Evolutionary conservation across 768 basidiomycete species (phyloP).

Genomic region (Kondoa malvinella): DNA sequence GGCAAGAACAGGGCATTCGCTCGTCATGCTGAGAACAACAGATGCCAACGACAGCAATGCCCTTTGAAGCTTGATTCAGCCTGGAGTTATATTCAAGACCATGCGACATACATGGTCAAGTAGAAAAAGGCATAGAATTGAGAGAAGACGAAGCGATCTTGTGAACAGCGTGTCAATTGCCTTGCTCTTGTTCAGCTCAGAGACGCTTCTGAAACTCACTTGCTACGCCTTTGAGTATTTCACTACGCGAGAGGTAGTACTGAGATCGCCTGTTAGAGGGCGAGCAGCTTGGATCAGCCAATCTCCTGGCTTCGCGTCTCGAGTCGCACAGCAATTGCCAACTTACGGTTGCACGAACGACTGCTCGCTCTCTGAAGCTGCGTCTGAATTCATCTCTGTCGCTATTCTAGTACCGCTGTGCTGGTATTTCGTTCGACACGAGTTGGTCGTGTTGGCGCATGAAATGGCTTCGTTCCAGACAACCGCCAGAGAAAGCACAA

Average conservation of each 20-base stretch:
- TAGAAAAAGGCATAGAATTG: slow-evolving; percentile 64
- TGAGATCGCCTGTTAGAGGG: slow-evolving; percentile 48
- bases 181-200: background rate
- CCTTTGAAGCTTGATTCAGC: slow-evolving; percentile 34
- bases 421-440: too few relatives aligned
- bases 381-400: background rate
- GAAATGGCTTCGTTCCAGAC: too few relatives aligned
- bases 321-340: too few relatives aligned
- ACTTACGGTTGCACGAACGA: background rate
- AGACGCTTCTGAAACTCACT: slow-evolving; percentile 27
- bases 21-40: slow-evolving; percentile 60
- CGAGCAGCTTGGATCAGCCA: too few relatives aligned
- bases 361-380: background rate
- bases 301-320: too few relatives aligned
- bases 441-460: too few relatives aligned
- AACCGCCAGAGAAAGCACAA: too few relatives aligned
- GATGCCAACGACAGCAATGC: slow-evolving; percentile 71
- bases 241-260: slow-evolving; percentile 63
- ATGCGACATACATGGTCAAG: background rate
- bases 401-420: too few relatives aligned
- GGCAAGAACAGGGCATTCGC: slow-evolving; percentile 68
- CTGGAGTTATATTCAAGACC: background rate
- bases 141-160: slow-evolving; percentile 66
- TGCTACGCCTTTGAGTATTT: slow-evolving; percentile 68
- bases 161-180: background rate